A percentile compares a stretch with the other conserved stretches of the same genome.
These are phyloP conservation scores for Ceratocystis harringtonii DNA, from an alignment of 2,329 filamentous ascomycete species.

Conservation along the genomic window DNA sequence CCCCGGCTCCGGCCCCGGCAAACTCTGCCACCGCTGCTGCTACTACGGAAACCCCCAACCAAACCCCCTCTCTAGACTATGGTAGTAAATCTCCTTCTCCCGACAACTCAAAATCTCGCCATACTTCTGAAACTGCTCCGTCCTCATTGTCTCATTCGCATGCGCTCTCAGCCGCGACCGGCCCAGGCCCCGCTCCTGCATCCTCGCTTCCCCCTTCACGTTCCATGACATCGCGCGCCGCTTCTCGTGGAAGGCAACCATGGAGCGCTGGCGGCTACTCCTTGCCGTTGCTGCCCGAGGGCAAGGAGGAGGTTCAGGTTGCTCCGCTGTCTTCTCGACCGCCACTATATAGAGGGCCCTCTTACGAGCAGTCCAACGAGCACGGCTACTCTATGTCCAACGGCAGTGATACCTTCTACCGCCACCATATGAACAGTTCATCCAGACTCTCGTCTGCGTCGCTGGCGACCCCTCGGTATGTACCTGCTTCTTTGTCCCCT, in stretches of 20 bases:
- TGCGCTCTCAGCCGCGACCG: constrained; percentile 1
- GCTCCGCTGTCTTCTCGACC: constrained; percentile 12
- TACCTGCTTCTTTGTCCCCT: background rate
- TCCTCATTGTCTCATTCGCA: background rate
- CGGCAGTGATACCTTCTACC: constrained; percentile 19
- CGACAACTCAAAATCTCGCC: constrained; percentile 19
- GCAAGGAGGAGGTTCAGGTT: constrained; percentile 22
- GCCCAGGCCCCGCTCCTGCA: constrained; percentile 4
- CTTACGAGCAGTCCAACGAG: constrained; percentile 16
- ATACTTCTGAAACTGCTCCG: constrained; percentile 14
- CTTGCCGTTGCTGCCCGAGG: constrained; percentile 29
- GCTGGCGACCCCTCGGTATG: constrained; percentile 17
- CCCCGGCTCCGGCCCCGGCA: background rate
- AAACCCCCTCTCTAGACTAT: constrained; percentile 15
- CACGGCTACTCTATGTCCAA: constrained; percentile 19
- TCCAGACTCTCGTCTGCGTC: constrained; percentile 18
- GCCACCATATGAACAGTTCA: constrained; percentile 20
- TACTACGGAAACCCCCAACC: constrained; percentile 10
- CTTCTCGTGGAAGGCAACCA: constrained; percentile 25
- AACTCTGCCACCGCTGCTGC: background rate
- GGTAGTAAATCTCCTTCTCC: constrained; percentile 24
- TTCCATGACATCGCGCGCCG: constrained; percentile 20
- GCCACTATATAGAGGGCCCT: constrained; percentile 13
- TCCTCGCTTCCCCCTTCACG: constrained; percentile 6
- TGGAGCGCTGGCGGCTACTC: constrained; percentile 39